phyloP scores from a whole-genome alignment of 1,284 basidiomycete species.

The Pisolithus thermaeus region DNA sequence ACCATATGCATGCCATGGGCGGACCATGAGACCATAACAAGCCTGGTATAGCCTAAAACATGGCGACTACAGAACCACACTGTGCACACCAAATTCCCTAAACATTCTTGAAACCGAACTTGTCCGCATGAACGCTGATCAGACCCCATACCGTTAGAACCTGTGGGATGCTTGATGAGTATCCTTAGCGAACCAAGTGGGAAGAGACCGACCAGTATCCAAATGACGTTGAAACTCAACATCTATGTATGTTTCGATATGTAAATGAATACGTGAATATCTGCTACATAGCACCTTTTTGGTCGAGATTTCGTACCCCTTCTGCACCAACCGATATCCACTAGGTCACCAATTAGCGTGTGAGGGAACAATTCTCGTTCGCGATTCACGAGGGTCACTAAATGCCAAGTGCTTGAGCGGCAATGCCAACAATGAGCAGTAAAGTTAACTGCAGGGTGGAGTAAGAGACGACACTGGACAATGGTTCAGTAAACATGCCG shows the following conservation, averaged over 20 bases:
- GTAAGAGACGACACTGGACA: conserved; percentile 49
- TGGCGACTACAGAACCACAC: neutral
- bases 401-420: conserved; percentile 68
- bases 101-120: conserved; percentile 75
- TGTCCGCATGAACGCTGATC: conserved; percentile 67
- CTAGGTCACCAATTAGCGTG: conserved; percentile 29
- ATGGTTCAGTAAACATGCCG: neutral
- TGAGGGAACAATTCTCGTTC: neutral
- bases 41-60: conserved; percentile 55
- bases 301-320: conserved; percentile 62
- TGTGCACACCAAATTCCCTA: conserved; percentile 73
- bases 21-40: conserved; percentile 74
- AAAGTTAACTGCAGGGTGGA: conserved; percentile 64
- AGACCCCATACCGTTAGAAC: conserved; percentile 72
- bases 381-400: conserved; percentile 39
- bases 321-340: conserved; percentile 77
- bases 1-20: conserved; percentile 81
- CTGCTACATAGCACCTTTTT: conserved; percentile 49
- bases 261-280: neutral
- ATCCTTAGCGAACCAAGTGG: neutral
- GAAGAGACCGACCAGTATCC: conserved; percentile 51
- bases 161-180: conserved; percentile 28
- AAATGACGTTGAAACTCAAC: conserved; percentile 63
- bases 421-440: conserved; percentile 72
- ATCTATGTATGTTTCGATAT: conserved; percentile 38